phyloP scores from a whole-genome alignment of 1,284 basidiomycete species.

The Chalciporus piperatoides region DNA sequence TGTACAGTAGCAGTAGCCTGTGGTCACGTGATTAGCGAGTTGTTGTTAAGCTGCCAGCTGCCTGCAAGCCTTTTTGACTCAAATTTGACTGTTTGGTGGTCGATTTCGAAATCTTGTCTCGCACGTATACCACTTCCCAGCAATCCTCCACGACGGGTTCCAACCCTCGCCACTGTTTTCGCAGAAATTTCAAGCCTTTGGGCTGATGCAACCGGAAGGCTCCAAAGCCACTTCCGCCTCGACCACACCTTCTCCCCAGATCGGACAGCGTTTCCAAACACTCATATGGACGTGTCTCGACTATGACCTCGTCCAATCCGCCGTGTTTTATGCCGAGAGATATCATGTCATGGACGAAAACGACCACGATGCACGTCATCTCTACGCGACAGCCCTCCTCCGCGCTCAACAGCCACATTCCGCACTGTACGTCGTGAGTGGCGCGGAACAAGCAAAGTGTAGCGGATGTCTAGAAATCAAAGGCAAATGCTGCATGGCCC shows the following conservation, averaged over 20 bases:
- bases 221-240: constrained; percentile 33
- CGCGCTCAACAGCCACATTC: constrained; percentile 73
- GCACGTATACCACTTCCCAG: constrained; percentile 7
- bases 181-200: constrained; percentile 24
- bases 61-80: constrained; percentile 22
- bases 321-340: constrained; percentile 79
- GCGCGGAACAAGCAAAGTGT: constrained; percentile 56
- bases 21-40: constrained; percentile 30
- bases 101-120: constrained; percentile 24
- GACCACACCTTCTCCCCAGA: constrained; percentile 45
- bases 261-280: constrained; percentile 62
- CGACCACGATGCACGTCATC: constrained; percentile 80
- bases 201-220: constrained; percentile 43
- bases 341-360: constrained; percentile 63
- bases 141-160: constrained; percentile 14
- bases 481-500: constrained; percentile 67
- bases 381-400: constrained; percentile 77
- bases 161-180: constrained; percentile 14
- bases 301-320: constrained; percentile 67
- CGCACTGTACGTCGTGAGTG: constrained; percentile 67
- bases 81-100: constrained; percentile 12
- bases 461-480: constrained; percentile 77
- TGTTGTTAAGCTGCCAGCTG: constrained; percentile 20
- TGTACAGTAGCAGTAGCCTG: constrained; percentile 15
- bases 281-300: constrained; percentile 78